These are phyloP conservation scores for Candida chauliodis DNA, from an alignment of 805 yeast genomes.

Conservation along the genomic window DNA sequence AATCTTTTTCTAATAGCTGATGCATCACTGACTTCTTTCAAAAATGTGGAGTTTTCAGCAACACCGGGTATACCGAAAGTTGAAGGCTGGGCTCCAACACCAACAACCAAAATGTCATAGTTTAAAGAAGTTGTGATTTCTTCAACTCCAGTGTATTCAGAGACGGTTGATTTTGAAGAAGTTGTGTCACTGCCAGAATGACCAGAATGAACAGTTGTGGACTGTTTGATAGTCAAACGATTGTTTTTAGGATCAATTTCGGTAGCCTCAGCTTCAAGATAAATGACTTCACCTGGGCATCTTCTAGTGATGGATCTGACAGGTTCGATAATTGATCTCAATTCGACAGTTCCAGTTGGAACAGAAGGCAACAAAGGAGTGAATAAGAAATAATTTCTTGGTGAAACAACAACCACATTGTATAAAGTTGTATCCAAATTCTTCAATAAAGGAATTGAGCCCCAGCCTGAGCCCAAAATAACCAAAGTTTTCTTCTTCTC, in stretches of 20 bases:
- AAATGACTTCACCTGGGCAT: conserved; percentile 70
- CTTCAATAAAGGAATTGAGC: conserved; percentile 80
- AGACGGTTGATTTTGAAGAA: conserved; percentile 36
- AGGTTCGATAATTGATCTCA: conserved; percentile 91
- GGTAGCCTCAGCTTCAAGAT: conserved; percentile 88
- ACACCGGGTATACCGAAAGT: conserved; percentile 96
- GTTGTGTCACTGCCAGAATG: conserved; percentile 50
- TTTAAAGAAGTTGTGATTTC: conserved; percentile 45
- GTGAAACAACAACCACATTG: conserved; percentile 87
- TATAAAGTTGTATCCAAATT: conserved; percentile 81
- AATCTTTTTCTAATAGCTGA: conserved; percentile 76
- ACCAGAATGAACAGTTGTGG: conserved; percentile 53
- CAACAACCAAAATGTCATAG: conserved; percentile 84
- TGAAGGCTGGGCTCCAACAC: conserved; percentile 93
- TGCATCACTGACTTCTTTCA: conserved; percentile 89
- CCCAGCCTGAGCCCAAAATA: conserved; percentile 92
- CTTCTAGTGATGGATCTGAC: conserved; percentile 82
- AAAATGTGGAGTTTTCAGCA: conserved; percentile 77
- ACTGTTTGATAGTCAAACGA: conserved; percentile 59
- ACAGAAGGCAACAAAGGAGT: conserved; percentile 95
- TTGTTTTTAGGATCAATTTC: conserved; percentile 73
- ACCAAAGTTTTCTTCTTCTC: conserved; percentile 71
- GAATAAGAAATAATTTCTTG: conserved; percentile 92
- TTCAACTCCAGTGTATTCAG: conserved; percentile 40
- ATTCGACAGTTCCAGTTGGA: conserved; percentile 89